phyloP scores from a whole-genome alignment of 805 yeast genomes.

The Starmerella stigmatis region DNA sequence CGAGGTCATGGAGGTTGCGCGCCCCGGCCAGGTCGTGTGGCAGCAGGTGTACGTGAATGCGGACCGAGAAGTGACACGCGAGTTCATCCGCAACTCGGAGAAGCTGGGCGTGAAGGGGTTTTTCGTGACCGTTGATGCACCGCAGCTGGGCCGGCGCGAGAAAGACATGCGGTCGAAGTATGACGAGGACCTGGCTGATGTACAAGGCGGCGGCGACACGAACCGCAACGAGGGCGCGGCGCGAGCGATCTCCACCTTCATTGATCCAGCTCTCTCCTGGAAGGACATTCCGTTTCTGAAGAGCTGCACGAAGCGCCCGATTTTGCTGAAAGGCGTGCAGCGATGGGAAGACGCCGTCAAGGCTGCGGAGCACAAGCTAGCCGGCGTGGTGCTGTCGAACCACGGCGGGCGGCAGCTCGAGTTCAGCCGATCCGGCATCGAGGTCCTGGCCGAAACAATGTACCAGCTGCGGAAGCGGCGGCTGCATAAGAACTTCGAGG shows the following conservation, averaged over 20 bases:
- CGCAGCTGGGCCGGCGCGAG: slow-evolving; percentile 82
- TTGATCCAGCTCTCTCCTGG: slow-evolving; percentile 44
- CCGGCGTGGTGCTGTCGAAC: slow-evolving; percentile 74
- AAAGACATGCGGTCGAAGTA: slow-evolving; percentile 68
- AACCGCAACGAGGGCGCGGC: slow-evolving; percentile 77
- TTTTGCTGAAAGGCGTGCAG: slow-evolving; percentile 76
- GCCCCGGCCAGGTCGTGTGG: slow-evolving; percentile 70
- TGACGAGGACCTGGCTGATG: slow-evolving; percentile 41
- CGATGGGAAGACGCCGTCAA: slow-evolving; percentile 63
- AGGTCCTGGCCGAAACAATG: slow-evolving; percentile 58
- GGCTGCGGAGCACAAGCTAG: slow-evolving; percentile 62
- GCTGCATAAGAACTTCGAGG: slow-evolving; percentile 41
- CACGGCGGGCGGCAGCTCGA: slow-evolving; percentile 90
- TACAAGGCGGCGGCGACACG: slow-evolving; percentile 35
- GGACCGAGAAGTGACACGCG: slow-evolving; percentile 54
- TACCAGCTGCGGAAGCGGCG: slow-evolving; percentile 33
- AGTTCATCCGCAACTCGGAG: slow-evolving; percentile 62
- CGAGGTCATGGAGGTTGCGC: slow-evolving; percentile 65
- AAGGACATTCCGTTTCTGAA: slow-evolving; percentile 1
- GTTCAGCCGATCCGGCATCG: slow-evolving; percentile 64
- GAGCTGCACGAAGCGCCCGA: slow-evolving; percentile 21
- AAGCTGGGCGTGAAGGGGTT: slow-evolving; percentile 66
- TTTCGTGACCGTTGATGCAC: slow-evolving; percentile 78
- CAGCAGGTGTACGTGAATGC: slow-evolving; percentile 75
- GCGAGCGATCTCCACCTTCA: slow-evolving; percentile 73